Evolutionary conservation across 176 grass and related monocot genomes (phyloP).

Genomic region (Aegilops speltoides): DNA sequence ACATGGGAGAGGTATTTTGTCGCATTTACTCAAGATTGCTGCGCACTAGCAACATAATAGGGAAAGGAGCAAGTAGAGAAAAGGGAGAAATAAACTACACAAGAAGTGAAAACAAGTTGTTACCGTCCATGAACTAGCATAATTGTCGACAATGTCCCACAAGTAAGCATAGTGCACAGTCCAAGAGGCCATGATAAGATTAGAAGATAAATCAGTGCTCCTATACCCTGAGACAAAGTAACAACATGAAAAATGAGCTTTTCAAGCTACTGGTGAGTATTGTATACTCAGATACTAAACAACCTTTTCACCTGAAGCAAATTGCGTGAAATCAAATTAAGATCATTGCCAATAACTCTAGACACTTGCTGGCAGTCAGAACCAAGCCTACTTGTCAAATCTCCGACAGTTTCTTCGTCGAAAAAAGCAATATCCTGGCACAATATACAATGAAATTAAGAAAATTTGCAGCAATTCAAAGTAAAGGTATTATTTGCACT

Average conservation of each 20-base stretch:
- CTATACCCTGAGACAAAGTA: slow-evolving; percentile 67
- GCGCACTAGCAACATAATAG: neutral
- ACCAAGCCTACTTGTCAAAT: slow-evolving; percentile 97
- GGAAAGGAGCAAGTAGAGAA: slow-evolving; percentile 6
- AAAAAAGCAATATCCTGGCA: slow-evolving; percentile 92
- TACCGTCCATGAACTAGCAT: slow-evolving; percentile 91
- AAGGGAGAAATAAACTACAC: slow-evolving; percentile 23
- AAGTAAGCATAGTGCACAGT: slow-evolving; percentile 78
- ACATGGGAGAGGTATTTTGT: neutral
- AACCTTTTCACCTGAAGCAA: slow-evolving; percentile 71
- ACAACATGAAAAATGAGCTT: slow-evolving; percentile 26
- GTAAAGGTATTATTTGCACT: neutral
- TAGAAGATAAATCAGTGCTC: slow-evolving; percentile 90
- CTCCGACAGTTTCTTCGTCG: slow-evolving; percentile 96
- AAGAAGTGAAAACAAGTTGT: slow-evolving; percentile 18
- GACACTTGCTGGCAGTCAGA: slow-evolving; percentile 99
- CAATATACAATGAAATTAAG: slow-evolving; percentile 10
- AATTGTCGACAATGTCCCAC: slow-evolving; percentile 69
- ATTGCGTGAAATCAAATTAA: slow-evolving; percentile 97
- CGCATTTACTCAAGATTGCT: slow-evolving; percentile 1
- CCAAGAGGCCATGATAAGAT: slow-evolving; percentile 98
- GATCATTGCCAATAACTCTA: slow-evolving; percentile 94
- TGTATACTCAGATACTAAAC: slow-evolving; percentile 7
- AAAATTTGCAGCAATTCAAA: neutral
- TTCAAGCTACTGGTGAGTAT: neutral